Evolutionary conservation across 306 rosid species (phyloP).

Genomic region (Quillaja saponaria): DNA sequence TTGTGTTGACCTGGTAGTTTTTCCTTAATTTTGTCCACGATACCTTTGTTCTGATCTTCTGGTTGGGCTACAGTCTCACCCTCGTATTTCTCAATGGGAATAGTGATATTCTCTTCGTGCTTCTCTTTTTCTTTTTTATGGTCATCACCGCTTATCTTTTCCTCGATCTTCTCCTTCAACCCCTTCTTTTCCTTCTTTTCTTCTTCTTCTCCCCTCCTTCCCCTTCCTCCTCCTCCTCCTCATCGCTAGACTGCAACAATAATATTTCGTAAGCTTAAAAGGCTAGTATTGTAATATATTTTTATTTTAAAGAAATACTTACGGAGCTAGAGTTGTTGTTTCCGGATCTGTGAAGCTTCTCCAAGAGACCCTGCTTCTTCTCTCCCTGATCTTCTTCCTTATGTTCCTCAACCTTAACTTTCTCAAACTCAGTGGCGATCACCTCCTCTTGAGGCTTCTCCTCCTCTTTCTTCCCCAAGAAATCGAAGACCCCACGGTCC

Average conservation of each 20-base stretch:
- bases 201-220: slow-evolving; percentile 52
- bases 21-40: slow-evolving; percentile 76
- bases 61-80: slow-evolving; percentile 24
- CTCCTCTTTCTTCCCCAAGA: slow-evolving; percentile 56
- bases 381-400: slow-evolving; percentile 26
- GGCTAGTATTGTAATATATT: no score
- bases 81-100: slow-evolving; percentile 60
- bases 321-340: slow-evolving; percentile 55
- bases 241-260: slow-evolving; percentile 69
- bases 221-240: slow-evolving; percentile 68
- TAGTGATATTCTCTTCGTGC: slow-evolving; percentile 30
- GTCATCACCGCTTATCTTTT: slow-evolving; percentile 32
- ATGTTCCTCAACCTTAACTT: slow-evolving; percentile 6
- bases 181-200: slow-evolving; percentile 56
- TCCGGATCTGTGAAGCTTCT: slow-evolving; percentile 45
- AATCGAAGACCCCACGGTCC: slow-evolving; percentile 77
- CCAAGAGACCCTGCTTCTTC: slow-evolving; percentile 34
- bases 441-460: slow-evolving; percentile 40
- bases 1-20: slow-evolving; percentile 75
- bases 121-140: slow-evolving; percentile 20
- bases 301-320: no score
- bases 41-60: slow-evolving; percentile 82
- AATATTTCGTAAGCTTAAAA: no score
- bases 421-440: slow-evolving; percentile 24
- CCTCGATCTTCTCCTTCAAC: slow-evolving; percentile 37